phyloP scores from a whole-genome alignment of 2,329 filamentous ascomycete species.

The Sporothrix inflata region DNA sequence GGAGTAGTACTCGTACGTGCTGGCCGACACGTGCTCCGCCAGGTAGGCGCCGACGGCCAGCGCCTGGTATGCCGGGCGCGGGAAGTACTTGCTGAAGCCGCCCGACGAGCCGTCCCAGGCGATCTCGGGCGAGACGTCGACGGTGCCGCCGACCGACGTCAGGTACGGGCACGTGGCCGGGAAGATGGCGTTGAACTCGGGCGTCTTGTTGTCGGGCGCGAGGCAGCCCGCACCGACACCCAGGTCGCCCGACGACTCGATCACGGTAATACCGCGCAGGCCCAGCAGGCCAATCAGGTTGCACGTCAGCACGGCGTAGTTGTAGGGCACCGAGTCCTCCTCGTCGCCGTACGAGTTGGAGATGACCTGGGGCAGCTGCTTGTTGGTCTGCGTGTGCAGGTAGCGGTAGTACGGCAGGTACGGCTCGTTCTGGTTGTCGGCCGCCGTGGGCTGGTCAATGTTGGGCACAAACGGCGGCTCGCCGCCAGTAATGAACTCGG shows the following conservation, averaged over 20 bases:
- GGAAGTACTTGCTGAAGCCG: conserved; percentile 55
- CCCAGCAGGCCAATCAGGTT: conserved; percentile 67
- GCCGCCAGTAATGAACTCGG: conserved; percentile 37
- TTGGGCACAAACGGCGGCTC: conserved; percentile 40
- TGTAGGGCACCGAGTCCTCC: conserved; percentile 59
- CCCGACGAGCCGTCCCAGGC: conserved; percentile 59
- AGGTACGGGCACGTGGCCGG: conserved; percentile 59
- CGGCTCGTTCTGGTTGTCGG: conserved; percentile 62
- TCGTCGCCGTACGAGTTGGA: conserved; percentile 72
- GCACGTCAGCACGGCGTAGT: conserved; percentile 57
- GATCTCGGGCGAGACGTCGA: conserved; percentile 51
- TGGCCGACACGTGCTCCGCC: conserved; percentile 36
- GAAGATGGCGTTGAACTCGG: conserved; percentile 50
- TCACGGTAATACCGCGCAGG: conserved; percentile 66
- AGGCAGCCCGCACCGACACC: conserved; percentile 42
- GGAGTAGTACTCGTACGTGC: conserved; percentile 54
- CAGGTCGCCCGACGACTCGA: conserved; percentile 65
- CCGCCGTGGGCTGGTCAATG: conserved; percentile 37
- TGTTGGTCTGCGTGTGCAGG: conserved; percentile 57
- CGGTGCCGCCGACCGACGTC: conserved; percentile 64
- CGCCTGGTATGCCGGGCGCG: conserved; percentile 50
- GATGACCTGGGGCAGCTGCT: conserved; percentile 64
- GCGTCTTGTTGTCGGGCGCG: conserved; percentile 36
- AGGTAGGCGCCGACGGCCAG: conserved; percentile 52
- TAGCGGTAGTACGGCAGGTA: conserved; percentile 67